Evolutionary conservation across 2,329 filamentous ascomycete species (phyloP).

Genomic region (Fusarium musae): DNA sequence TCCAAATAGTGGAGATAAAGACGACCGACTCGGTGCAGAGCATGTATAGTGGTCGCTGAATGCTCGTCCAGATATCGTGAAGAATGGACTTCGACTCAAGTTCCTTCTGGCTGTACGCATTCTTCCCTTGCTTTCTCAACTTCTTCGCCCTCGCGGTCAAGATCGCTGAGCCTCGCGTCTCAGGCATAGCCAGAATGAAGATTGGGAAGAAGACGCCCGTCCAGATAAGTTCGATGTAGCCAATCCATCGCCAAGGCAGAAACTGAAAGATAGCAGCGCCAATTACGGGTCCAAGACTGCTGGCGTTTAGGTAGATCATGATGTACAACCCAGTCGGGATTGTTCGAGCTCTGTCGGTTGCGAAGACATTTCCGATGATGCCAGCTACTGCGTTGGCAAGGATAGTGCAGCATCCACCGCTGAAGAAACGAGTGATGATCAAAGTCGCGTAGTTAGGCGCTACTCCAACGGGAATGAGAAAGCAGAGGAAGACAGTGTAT

Average conservation of each 20-base stretch:
- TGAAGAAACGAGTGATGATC: conserved; percentile 24
- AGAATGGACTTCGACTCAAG: conserved; percentile 16
- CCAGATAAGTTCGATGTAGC: conserved; percentile 32
- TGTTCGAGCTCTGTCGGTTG: conserved; percentile 8
- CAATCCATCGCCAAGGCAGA: conserved; percentile 22
- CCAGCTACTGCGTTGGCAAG: conserved; percentile 6
- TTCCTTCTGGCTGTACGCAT: conserved; percentile 11
- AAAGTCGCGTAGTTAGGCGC: conserved; percentile 24
- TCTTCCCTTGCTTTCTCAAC: conserved; percentile 4
- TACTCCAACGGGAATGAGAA: conserved; percentile 10
- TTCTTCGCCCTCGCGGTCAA: conserved; percentile 1
- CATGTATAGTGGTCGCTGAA: conserved; percentile 23
- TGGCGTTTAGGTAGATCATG: conserved; percentile 20
- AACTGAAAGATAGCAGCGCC: conserved; percentile 25
- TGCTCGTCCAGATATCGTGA: conserved; percentile 2
- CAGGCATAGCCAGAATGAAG: conserved; percentile 25
- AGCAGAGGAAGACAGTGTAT: conserved; percentile 13
- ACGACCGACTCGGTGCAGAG: conserved; percentile 24
- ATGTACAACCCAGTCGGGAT: conserved; percentile 23
- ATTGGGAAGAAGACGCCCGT: conserved; percentile 23
- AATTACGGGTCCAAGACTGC: conserved; percentile 23
- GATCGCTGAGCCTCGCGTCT: conserved; percentile 15
- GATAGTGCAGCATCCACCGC: conserved; percentile 20
- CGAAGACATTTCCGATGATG: conserved; percentile 17
- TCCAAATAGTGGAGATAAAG: conserved; percentile 14